These are phyloP conservation scores for Ballota nigra DNA, from an alignment of 257 asterid genomes.

Conservation along the genomic window DNA sequence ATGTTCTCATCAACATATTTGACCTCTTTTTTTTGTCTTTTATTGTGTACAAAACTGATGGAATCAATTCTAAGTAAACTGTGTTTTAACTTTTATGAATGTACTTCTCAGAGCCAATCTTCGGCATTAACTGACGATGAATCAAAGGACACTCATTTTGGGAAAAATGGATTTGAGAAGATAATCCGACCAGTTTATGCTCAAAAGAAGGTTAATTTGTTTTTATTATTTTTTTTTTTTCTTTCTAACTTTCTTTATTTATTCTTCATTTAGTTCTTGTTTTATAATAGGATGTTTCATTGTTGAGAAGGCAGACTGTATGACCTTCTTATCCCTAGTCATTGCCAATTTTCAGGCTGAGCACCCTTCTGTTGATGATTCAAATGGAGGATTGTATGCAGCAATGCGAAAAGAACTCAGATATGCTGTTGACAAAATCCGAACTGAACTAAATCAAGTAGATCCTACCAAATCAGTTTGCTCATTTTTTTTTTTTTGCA, in stretches of 20 bases:
- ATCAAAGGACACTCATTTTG: constrained; percentile 45
- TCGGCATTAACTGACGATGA: constrained; percentile 82
- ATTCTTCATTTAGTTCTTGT: not conserved
- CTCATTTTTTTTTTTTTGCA: constrained; percentile 15
- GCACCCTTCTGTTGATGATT: constrained; percentile 50
- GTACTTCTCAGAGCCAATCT: constrained; percentile 65
- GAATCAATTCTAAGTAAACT: constrained; percentile 15
- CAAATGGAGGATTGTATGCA: constrained; percentile 57
- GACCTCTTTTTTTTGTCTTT: not conserved
- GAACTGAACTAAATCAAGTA: constrained; percentile 79
- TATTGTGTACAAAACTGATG: not conserved
- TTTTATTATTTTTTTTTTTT: not conserved
- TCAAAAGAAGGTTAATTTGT: constrained; percentile 52
- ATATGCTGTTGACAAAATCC: constrained; percentile 80
- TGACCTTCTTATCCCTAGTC: not conserved
- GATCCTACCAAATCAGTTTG: constrained; percentile 22
- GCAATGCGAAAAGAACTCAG: constrained; percentile 78
- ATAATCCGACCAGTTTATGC: constrained; percentile 66
- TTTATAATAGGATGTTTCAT: not conserved
- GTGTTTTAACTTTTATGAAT: constrained; percentile 22
- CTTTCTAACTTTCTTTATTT: not conserved
- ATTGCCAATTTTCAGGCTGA: constrained; percentile 46
- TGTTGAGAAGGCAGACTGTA: constrained; percentile 12
- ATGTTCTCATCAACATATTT: not conserved
- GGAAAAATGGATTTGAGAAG: constrained; percentile 61